phyloP scores from a whole-genome alignment of 2,329 filamentous ascomycete genomes.

The Herpomyces periplanetae region DNA sequence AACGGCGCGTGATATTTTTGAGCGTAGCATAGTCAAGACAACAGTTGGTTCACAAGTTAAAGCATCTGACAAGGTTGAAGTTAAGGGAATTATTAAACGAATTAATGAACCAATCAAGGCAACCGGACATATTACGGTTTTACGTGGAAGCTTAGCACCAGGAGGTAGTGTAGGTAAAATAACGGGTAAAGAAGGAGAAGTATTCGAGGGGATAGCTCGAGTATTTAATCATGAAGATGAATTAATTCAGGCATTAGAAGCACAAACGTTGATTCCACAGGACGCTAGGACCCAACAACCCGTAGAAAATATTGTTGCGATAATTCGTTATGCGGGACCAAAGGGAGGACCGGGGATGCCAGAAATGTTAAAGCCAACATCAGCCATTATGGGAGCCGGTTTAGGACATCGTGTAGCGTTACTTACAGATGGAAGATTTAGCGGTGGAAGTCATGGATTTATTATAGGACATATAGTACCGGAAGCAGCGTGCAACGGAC shows the following conservation, averaged over 20 bases:
- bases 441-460: constrained; percentile 56
- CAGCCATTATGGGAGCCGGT: constrained; percentile 67
- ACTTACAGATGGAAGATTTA: constrained; percentile 68
- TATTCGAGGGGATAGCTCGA: constrained; percentile 36
- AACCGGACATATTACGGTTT: constrained; percentile 54
- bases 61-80: too few relatives aligned
- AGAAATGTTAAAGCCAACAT: constrained; percentile 55
- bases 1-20: too few relatives aligned
- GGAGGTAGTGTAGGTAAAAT: constrained; percentile 78
- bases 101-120: constrained; percentile 47
- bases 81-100: constrained; percentile 44
- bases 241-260: constrained; percentile 32
- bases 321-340: constrained; percentile 74
- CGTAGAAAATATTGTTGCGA: constrained; percentile 58
- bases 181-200: constrained; percentile 62
- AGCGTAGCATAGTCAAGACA: too few relatives aligned
- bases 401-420: constrained; percentile 56
- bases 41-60: too few relatives aligned
- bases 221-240: constrained; percentile 58
- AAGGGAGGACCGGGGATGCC: constrained; percentile 86
- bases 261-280: constrained; percentile 24
- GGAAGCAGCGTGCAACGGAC: constrained; percentile 55
- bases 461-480: constrained; percentile 77
- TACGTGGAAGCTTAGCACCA: constrained; percentile 54
- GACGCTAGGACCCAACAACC: too few relatives aligned